phyloP scores from a whole-genome alignment of 805 yeast species.

The Candida vartiovaarae region DNA sequence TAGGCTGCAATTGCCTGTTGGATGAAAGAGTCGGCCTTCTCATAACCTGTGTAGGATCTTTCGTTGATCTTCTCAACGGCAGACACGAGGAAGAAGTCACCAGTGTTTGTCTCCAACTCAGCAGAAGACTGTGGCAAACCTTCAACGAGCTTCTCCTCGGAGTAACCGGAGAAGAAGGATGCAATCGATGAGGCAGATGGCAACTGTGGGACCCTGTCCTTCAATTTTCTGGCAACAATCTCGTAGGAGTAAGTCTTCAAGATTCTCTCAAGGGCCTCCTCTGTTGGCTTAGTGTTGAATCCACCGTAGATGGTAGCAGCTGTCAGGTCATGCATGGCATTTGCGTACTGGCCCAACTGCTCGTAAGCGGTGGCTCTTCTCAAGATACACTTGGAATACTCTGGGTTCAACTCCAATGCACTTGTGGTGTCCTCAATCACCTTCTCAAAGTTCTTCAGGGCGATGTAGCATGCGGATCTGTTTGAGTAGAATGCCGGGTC shows the following conservation, averaged over 20 bases:
- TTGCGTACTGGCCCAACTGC: conserved; percentile 65
- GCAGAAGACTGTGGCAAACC: conserved; percentile 29
- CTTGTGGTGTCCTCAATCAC: conserved; percentile 83
- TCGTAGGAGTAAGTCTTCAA: conserved; percentile 73
- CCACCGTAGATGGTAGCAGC: conserved; percentile 84
- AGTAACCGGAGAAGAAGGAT: conserved; percentile 86
- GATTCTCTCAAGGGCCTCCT: conserved; percentile 79
- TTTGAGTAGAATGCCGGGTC: conserved; percentile 93
- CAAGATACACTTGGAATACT: conserved; percentile 82
- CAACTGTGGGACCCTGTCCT: conserved; percentile 33
- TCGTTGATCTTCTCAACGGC: conserved; percentile 53
- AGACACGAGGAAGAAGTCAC: conserved; percentile 56
- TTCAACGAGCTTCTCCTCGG: conserved; percentile 41
- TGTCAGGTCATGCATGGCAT: conserved; percentile 88
- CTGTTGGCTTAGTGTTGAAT: conserved; percentile 69
- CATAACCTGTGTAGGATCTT: conserved; percentile 33
- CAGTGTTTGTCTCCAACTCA: conserved; percentile 36
- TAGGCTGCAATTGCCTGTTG: conserved; percentile 51
- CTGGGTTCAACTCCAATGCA: conserved; percentile 82
- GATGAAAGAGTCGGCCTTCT: conserved; percentile 33
- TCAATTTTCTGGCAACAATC: conserved; percentile 55
- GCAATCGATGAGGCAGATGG: conserved; percentile 81
- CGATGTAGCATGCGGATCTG: conserved; percentile 93
- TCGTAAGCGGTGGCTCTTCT: conserved; percentile 95
- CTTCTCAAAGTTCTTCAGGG: conserved; percentile 70